These are phyloP conservation scores for Calonectria fujianensis DNA, from an alignment of 2,329 filamentous ascomycete genomes.

Conservation along the genomic window DNA sequence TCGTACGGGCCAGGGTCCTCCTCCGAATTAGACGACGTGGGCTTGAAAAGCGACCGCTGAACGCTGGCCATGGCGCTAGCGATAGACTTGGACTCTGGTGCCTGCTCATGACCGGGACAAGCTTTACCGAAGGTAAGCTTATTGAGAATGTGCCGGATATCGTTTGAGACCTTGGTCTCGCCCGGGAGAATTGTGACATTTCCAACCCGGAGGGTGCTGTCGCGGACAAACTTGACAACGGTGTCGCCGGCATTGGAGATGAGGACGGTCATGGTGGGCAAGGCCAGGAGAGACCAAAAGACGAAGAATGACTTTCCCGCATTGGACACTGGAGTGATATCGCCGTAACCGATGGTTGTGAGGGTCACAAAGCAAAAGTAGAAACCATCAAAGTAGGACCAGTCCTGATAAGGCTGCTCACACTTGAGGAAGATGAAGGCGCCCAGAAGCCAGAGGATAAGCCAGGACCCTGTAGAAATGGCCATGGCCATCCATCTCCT, in stretches of 20 bases:
- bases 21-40: conserved; percentile 29
- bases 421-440: conserved; percentile 81
- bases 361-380: conserved; percentile 92
- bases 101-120: conserved; percentile 56
- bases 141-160: conserved; percentile 66
- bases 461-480: conserved; percentile 80
- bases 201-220: conserved; percentile 73
- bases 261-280: conserved; percentile 92
- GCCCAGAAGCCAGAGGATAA: conserved; percentile 86
- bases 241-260: conserved; percentile 91
- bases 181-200: conserved; percentile 77
- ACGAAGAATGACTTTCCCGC: conserved; percentile 90
- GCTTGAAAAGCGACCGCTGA: conserved; percentile 17
- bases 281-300: conserved; percentile 90
- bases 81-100: conserved; percentile 19
- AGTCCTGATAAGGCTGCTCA: conserved; percentile 72
- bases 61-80: conserved; percentile 27
- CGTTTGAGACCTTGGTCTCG: conserved; percentile 68
- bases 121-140: conserved; percentile 66
- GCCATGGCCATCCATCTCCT: conserved; percentile 84
- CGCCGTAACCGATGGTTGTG: conserved; percentile 91
- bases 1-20: conserved; percentile 36
- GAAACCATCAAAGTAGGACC: conserved; percentile 86
- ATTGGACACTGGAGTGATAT: conserved; percentile 84
- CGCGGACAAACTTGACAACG: conserved; percentile 78